Evolutionary conservation across 257 asterid genomes (phyloP), one percentile per base, ranked within the genome.

Genomic region (Nicotiana noctiflora): DNA sequence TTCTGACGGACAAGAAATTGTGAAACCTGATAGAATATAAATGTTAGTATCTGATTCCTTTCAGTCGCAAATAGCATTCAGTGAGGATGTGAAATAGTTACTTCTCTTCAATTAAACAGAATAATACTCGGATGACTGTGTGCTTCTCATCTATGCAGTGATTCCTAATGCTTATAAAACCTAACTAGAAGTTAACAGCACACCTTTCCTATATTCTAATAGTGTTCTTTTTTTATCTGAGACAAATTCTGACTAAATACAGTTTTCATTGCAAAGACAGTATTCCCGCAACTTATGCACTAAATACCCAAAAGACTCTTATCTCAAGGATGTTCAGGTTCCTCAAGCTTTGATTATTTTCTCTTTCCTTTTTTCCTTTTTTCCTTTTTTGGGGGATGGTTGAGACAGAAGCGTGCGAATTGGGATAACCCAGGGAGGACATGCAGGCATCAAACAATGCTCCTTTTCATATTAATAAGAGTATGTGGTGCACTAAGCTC

Each of bases 1-100:
- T 89, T 93, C 66, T 95, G 97, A 72, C 98, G 90, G 40, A 85
- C 82, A 85, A 92, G 87, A 84, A 93, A 95, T 84, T 91, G 97
- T 66, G 88, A 84, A 51, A 95, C 99, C 99, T 95, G 87, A 83
- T 53, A 70, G 2, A 46, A 19, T 14, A 59, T 59, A 59, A 59
- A 59, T 59, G 21, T 59, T 59, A 59, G 29, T 8, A 6, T 19
- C 64, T 8, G 10, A 59, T 59, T 59, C 64, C 64, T 59, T 19
- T 19, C 6, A 19, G 21, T 59, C 2, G 64, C 64, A 59, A 8
- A 59, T 59, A 19, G 14, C 64, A 59, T 59, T 59, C 29, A 59
- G 29, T 19, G 14, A 59, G 29, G 29, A 59, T 59, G 64, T 59
- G 29, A 59, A n/a, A 59, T 8, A 59, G 64, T n/a, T n/a, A 19